These are phyloP conservation scores for Emydomyces testavorans DNA, from an alignment of 2,329 filamentous ascomycete genomes.

Conservation along the genomic window DNA sequence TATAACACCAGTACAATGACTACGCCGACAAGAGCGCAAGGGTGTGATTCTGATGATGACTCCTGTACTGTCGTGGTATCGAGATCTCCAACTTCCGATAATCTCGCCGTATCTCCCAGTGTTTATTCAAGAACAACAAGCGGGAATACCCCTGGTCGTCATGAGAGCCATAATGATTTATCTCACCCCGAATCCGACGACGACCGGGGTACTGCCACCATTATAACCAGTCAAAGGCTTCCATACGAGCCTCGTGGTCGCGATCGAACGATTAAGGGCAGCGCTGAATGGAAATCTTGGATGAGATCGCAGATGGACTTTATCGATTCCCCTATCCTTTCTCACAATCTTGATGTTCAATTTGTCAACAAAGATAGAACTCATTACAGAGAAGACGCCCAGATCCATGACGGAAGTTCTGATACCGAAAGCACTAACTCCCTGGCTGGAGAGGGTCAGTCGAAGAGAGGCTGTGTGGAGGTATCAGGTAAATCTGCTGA, in stretches of 20 bases:
- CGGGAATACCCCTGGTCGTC: constrained; percentile 18
- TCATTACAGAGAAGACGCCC: constrained; percentile 25
- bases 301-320: constrained; percentile 21
- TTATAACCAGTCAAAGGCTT: constrained; percentile 16
- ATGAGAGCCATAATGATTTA: constrained; percentile 5
- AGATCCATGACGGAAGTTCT: constrained; percentile 18
- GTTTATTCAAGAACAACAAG: constrained; percentile 27
- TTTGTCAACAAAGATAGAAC: constrained; percentile 10
- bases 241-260: constrained; percentile 11
- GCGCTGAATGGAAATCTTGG: constrained; percentile 20
- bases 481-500: background rate
- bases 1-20: background rate
- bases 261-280: constrained; percentile 8
- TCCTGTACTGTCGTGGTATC: constrained; percentile 15
- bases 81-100: background rate
- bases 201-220: constrained; percentile 19
- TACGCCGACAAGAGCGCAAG: constrained; percentile 8
- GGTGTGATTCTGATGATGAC: constrained; percentile 13
- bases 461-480: background rate
- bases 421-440: background rate
- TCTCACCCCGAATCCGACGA: constrained; percentile 13
- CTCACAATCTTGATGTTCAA: background rate
- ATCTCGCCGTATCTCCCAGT: constrained; percentile 22
- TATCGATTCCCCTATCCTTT: constrained; percentile 10
- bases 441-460: background rate